Percentiles rank a stretch among this genome's conserved stretches.
phyloP scores from a whole-genome alignment of 495 filamentous ascomycete species.

The Neurospora hispaniola region DNA sequence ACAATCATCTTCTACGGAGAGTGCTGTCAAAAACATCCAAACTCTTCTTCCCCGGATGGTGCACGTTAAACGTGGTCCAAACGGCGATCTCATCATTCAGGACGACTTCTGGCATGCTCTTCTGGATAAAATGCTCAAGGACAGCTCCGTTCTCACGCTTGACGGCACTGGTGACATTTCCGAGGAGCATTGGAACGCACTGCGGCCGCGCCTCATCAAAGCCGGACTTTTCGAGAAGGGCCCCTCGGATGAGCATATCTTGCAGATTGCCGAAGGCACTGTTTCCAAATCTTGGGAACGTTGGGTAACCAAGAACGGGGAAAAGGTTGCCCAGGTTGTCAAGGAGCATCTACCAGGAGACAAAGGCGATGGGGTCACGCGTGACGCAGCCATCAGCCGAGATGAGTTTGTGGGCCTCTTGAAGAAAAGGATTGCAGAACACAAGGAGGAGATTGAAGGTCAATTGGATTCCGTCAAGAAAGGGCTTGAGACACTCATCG shows the following conservation, averaged over 20 bases:
- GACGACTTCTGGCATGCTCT: slow-evolving; percentile 48
- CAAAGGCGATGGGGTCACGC: slow-evolving; percentile 1
- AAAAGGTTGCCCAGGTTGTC: slow-evolving; percentile 16
- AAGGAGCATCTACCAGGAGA: slow-evolving; percentile 3
- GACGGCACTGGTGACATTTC: slow-evolving; percentile 19
- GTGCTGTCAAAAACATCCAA: slow-evolving; percentile 20
- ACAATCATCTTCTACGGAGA: slow-evolving; percentile 5
- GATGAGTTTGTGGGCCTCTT: slow-evolving; percentile 20
- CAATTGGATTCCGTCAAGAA: slow-evolving; percentile 11
- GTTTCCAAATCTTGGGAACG: slow-evolving; percentile 21
- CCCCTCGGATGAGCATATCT: slow-evolving; percentile 3
- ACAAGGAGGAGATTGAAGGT: slow-evolving; percentile 11
- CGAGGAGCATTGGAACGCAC: slow-evolving; percentile 27
- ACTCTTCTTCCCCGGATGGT: slow-evolving; percentile 24
- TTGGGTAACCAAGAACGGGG: slow-evolving; percentile 27
- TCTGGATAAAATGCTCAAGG: slow-evolving; percentile 20
- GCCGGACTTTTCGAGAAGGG: slow-evolving; percentile 1
- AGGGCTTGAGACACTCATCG: slow-evolving; percentile 7
- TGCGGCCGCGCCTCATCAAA: slow-evolving; percentile 19
- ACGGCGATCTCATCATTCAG: slow-evolving; percentile 34
- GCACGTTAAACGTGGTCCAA: slow-evolving; percentile 25
- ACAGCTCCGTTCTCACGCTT: slow-evolving; percentile 23
- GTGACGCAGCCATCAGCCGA: slow-evolving; percentile 7
- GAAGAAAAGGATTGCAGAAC: slow-evolving; percentile 6
- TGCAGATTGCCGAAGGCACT: slow-evolving; percentile 9